Base-by-base conservation (phyloP, 805 yeast genomes). In the Ogataea sp. region DNA sequence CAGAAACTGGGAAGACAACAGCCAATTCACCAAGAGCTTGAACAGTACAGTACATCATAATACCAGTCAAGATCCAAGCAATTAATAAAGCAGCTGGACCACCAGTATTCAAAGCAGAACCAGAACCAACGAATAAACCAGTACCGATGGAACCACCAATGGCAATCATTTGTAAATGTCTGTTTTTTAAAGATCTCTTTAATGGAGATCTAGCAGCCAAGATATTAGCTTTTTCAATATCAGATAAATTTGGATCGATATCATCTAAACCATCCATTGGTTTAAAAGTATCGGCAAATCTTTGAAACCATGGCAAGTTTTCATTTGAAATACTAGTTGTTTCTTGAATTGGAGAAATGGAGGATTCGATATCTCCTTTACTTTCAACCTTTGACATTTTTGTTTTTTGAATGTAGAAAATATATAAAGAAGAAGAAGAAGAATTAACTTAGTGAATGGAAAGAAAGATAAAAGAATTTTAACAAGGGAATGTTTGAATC, bases 121-220 rank as follows among this genome's bases (percentile, higher is more conserved):
- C 84, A 2, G 87, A 73, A 53, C 87, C 86, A 25, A 86, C 82
- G 44, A 86, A 77, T 38, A 86, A 66, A 53, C 93, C 95, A 8
- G 90, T 80, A 50, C 95, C 95, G 48, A 85, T 83, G 43, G 83
- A 73, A 32, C 90, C 89, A 48, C 90, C 93, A 44, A 84, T 67
- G 37, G 93, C 88, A 61, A 84, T 84, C 86, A 83, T 79, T 43
- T 80, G 78, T 48, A 84, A 60, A 56, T 84, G 90, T 53, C 89
- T 69, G 32, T 75, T 71, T 49, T 73, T 76, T 38, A 80, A 64
- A 8, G 68, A 56, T 46, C 82, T 64, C 27, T 69, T 59, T 41
- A 71, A 61, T 14, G 78, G 78, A 36, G 77, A 61, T 47, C 64
- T 66, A 20, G 76, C 70, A 20, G 78, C 65, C 38, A 53, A 50